These are phyloP conservation scores for Monilinia polystroma DNA, from an alignment of 2,329 filamentous ascomycete genomes.

Conservation along the genomic window DNA sequence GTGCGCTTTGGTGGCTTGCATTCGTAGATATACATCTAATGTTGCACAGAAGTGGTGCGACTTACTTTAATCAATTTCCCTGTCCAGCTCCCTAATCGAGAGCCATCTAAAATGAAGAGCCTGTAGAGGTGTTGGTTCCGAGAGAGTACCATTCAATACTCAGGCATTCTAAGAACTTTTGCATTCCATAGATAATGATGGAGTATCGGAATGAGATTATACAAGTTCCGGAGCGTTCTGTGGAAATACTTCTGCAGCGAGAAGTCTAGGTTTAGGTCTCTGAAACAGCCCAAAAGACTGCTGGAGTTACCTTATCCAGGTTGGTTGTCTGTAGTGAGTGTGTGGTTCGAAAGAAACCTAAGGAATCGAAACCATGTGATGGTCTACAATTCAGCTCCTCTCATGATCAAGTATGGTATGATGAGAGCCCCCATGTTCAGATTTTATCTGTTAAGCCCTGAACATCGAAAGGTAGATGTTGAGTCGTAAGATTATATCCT, in stretches of 20 bases:
- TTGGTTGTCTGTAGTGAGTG: neutral
- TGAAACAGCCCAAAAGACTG: neutral
- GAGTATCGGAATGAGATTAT: neutral
- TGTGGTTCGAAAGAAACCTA: neutral
- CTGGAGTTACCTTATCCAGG: neutral
- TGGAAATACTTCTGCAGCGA: neutral
- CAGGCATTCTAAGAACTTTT: neutral
- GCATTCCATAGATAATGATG: neutral
- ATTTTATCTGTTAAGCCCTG: neutral
- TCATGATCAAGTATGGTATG: neutral
- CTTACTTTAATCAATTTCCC: slow-evolving; percentile 14
- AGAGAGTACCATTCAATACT: neutral
- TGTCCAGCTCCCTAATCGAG: slow-evolving; percentile 4
- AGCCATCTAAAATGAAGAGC: neutral
- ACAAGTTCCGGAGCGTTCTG: neutral
- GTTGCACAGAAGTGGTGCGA: neutral
- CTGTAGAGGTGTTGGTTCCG: neutral
- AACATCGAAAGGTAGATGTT: too few relatives aligned
- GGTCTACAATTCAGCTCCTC: neutral
- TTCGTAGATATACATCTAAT: slow-evolving; percentile 18
- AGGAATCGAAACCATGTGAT: neutral
- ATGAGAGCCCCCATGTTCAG: neutral
- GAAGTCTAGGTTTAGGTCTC: neutral
- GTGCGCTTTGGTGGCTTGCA: slow-evolving; percentile 4
- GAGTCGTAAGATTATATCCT: too few relatives aligned